Evolutionary conservation across 1,139 yeast genomes (phyloP), one percentile per base, ranked within the genome.

Genomic region (Blastobotrys capitulatus): DNA sequence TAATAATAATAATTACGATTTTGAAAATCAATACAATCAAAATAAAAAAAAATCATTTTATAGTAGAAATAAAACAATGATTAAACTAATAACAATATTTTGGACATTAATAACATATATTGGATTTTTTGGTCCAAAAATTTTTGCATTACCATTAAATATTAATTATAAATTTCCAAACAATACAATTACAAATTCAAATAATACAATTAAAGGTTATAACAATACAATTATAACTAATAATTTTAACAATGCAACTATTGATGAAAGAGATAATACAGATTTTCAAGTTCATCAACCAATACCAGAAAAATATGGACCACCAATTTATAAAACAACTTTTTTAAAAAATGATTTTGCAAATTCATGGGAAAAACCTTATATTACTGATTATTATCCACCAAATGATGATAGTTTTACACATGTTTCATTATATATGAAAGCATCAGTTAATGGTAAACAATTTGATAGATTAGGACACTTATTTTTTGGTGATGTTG

Each of bases 401-500:
- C 76, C 76, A 1, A 36, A 54, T 8, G 57, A 61, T 6, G 57
- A 64, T 22, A 65, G 68, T 1, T 87, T 79, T 65, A 79, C 82
- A 57, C 78, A 77, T 55, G 87, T 86, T 15, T 76, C 79, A 0
- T 67, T 86, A 44, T 74, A 79, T 5, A 68, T 87, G 45, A 74
- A 78, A 45, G 81, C 85, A 2, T 67, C 77, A 6, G 80, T 80
- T 5, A 71, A 68, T 42, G 92, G 94, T 10, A 76, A 79, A 13
- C 96, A 87, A 64, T 86, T 78, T 59, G 95, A 87, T 63, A 73
- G 96, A 51, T 71, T 87, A 58, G 86, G 83, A 13, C 87, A 86
- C 60, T 65, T 87, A 26, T 83, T 77, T 59, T 64, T 87, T 26
- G 77, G 78, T 48, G 86, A 82, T 22, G 74, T 76, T 15, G 86